Percentiles rank a stretch among this genome's conserved stretches.
Evolutionary conservation across 2,329 filamentous ascomycete genomes (phyloP).

Genomic region (Coniochaeta ligniaria): DNA sequence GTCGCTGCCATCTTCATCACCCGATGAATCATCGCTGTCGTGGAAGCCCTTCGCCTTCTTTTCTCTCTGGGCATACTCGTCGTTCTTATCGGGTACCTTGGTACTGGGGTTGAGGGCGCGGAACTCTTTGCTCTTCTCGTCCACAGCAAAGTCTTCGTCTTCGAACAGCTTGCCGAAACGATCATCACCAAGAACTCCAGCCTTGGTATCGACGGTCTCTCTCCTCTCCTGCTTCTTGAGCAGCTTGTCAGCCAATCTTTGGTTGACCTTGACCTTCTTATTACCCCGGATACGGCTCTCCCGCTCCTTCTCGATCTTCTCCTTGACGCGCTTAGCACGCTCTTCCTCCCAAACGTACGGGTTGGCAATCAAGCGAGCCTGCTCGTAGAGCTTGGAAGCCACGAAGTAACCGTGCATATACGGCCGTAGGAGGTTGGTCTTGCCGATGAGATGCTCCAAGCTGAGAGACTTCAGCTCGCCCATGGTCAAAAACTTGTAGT

Average conservation of each 20-base stretch:
- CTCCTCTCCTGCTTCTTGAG: slow-evolving; percentile 58
- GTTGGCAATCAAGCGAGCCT: slow-evolving; percentile 86
- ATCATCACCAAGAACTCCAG: slow-evolving; percentile 69
- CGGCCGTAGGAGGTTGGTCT: slow-evolving; percentile 79
- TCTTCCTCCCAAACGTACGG: slow-evolving; percentile 93
- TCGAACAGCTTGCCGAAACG: slow-evolving; percentile 89
- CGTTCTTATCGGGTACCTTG: slow-evolving; percentile 21
- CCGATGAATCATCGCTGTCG: slow-evolving; percentile 1
- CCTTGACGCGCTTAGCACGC: slow-evolving; percentile 80
- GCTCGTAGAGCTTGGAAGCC: slow-evolving; percentile 88
- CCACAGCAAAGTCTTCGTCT: slow-evolving; percentile 86
- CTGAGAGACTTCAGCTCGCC: slow-evolving; percentile 81
- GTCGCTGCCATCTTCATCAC: slow-evolving; percentile 17
- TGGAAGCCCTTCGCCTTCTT: slow-evolving; percentile 1
- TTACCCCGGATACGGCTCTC: slow-evolving; percentile 87
- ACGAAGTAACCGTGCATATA: slow-evolving; percentile 99
- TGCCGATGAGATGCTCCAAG: slow-evolving; percentile 81
- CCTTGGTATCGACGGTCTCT: slow-evolving; percentile 48
- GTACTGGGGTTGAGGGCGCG: slow-evolving; percentile 84
- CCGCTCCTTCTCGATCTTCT: slow-evolving; percentile 96
- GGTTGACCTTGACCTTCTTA: slow-evolving; percentile 98
- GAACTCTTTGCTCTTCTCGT: slow-evolving; percentile 85
- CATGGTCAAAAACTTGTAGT: slow-evolving; percentile 95
- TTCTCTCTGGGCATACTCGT: slow-evolving; percentile 1
- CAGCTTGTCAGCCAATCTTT: slow-evolving; percentile 68